Percentiles rank a stretch among this genome's conserved stretches.
These are phyloP conservation scores for Leccinum fallax DNA, from an alignment of 1,284 basidiomycete genomes.

Conservation along the genomic window DNA sequence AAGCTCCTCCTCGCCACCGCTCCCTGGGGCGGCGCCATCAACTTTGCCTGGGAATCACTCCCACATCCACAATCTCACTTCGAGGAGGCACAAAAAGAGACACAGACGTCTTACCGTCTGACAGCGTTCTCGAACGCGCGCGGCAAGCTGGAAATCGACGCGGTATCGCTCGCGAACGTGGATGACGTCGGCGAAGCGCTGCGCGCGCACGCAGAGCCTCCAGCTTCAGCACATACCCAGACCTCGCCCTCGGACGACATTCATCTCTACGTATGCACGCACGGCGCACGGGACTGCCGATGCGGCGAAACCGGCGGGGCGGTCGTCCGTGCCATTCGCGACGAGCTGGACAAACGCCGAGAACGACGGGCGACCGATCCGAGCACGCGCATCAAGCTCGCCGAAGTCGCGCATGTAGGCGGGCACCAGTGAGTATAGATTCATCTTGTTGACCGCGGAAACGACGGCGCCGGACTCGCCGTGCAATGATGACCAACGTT, in stretches of 20 bases:
- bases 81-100: background rate
- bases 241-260: conserved; percentile 33
- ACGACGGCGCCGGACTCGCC: background rate
- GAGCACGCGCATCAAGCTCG: conserved; percentile 45
- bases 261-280: conserved; percentile 74
- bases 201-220: conserved; percentile 34
- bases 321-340: conserved; percentile 46
- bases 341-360: conserved; percentile 43
- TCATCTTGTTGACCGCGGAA: background rate
- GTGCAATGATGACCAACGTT: conserved; percentile 4
- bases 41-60: conserved; percentile 50
- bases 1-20: conserved; percentile 47
- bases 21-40: conserved; percentile 56
- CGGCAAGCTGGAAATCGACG: conserved; percentile 50
- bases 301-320: conserved; percentile 68
- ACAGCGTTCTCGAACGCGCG: conserved; percentile 53
- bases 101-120: conserved; percentile 37
- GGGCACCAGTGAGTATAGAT: conserved; percentile 71
- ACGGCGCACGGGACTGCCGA: conserved; percentile 69
- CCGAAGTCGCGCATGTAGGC: conserved; percentile 79
- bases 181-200: conserved; percentile 47
- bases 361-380: conserved; percentile 24
- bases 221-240: background rate
- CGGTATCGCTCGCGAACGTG: conserved; percentile 49
- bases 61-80: background rate